Evolutionary conservation across 805 yeast species (phyloP), one percentile per base, ranked within the genome.

Genomic region (Sugiyamaella floridensis): DNA sequence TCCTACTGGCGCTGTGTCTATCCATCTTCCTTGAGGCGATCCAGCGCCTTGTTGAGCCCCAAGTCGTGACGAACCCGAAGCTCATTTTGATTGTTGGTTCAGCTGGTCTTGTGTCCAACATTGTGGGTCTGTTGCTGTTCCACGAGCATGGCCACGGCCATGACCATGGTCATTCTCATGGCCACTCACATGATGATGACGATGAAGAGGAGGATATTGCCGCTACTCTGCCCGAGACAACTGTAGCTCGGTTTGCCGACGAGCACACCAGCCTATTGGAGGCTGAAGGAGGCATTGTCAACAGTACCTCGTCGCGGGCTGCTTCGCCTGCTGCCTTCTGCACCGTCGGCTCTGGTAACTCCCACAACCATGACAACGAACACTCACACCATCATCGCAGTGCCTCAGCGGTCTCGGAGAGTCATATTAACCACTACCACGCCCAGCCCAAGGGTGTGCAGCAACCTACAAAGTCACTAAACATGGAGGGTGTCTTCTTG

Each of bases 401-500:
- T 15, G 49, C 34, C 42, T 58, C 61, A 26, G 55, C 43, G 41
- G 12, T 49, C 26, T 55, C 62, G 12, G 55, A 48, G 19, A 58
- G 57, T 41, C 67, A 65, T 43, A 54, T 50, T 10, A 60, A 60
- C 44, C 72, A 70, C 54, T 58, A 56, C 55, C 71, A 67, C 60
- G 56, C 65, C 44, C 59, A 63, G 50, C 57, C 67, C 40, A 58
- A 57, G 40, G 29, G 43, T 20, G 18, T 57, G 55, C 15, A 55
- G 57, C 63, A 66, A 49, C 43, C 73, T 55, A 61, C 69, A 32
- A 81, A 78, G 64, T 86, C 96, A n/a, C 74, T 92, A 73, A 92
- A 93, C 70, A 92, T 92, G 97, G 90, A 88, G 63, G 99, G 99
- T 58, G 97, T 92, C 2, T 93, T 88, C 65, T 75, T 92, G 64